These are phyloP conservation scores for Lepidium didymum DNA, from an alignment of 345 rosid genomes.

Conservation along the genomic window DNA sequence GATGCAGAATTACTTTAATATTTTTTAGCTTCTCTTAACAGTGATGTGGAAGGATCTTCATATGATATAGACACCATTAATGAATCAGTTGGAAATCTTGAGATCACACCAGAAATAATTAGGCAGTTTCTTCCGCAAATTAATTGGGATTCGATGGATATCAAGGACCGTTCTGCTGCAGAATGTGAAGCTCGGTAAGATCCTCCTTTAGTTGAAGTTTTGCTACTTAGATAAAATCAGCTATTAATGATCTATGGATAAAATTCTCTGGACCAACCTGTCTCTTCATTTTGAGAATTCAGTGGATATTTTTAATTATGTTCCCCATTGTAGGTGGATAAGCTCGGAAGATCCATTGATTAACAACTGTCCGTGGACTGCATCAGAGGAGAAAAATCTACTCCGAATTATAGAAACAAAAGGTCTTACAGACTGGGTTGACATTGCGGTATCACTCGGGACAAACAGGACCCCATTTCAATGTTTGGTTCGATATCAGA, in stretches of 20 bases:
- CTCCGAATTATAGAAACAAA: conserved; percentile 47
- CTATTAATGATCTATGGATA: not conserved
- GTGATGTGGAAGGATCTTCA: conserved; percentile 43
- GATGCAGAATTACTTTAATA: not conserved
- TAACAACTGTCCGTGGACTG: conserved; percentile 55
- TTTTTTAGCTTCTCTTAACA: not conserved
- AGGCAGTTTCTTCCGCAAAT: conserved; percentile 76
- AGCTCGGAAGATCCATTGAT: conserved; percentile 75
- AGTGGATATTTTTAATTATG: not conserved
- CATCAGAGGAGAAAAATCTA: conserved; percentile 64
- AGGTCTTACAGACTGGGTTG: conserved; percentile 62
- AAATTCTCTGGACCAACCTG: not conserved
- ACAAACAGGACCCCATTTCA: conserved; percentile 84
- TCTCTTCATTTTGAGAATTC: not conserved
- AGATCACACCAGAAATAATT: conserved; percentile 62
- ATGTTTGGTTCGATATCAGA: conserved; percentile 75
- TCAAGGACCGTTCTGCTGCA: conserved; percentile 59
- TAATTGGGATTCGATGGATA: conserved; percentile 63
- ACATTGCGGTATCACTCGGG: conserved; percentile 56
- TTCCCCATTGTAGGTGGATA: conserved; percentile 59
- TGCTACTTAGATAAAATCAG: not conserved
- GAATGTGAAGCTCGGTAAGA: conserved; percentile 87
- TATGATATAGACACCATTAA: conserved; percentile 48
- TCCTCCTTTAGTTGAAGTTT: conserved; percentile 1
- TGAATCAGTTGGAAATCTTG: conserved; percentile 52